phyloP scores from a whole-genome alignment of 805 yeast species.

The Metschnikowia vanudenii region DNA sequence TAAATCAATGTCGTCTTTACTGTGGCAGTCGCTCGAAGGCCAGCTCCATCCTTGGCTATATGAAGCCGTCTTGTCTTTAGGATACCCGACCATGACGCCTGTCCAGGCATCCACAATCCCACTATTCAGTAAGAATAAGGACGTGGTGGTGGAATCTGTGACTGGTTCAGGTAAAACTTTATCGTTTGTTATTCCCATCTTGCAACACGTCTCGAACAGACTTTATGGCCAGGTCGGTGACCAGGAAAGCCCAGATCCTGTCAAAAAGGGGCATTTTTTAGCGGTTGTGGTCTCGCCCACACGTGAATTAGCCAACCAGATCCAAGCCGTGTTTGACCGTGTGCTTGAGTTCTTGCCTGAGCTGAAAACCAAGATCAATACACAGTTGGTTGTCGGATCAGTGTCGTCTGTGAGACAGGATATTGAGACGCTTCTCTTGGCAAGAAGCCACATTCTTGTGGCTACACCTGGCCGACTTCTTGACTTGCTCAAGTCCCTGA shows the following conservation, averaged over 20 bases:
- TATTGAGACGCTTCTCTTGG: conserved; percentile 50
- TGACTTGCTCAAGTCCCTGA: conserved; percentile 64
- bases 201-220: conserved; percentile 56
- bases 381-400: conserved; percentile 68
- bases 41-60: conserved; percentile 65
- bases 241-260: conserved; percentile 25
- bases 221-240: conserved; percentile 23
- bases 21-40: conserved; percentile 58
- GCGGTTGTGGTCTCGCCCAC: conserved; percentile 76
- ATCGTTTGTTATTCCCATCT: conserved; percentile 81
- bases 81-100: conserved; percentile 85
- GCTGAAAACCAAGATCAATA: conserved; percentile 40
- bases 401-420: conserved; percentile 68
- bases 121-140: conserved; percentile 75
- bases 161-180: conserved; percentile 98
- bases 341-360: conserved; percentile 60
- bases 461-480: conserved; percentile 91
- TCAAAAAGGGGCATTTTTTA: conserved; percentile 64
- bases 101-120: conserved; percentile 97
- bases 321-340: conserved; percentile 59
- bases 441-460: conserved; percentile 70
- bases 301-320: conserved; percentile 68
- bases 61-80: conserved; percentile 71
- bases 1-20: conserved; percentile 42
- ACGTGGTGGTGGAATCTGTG: conserved; percentile 94